A percentile compares a stretch with the other conserved stretches of the same genome.
Evolutionary conservation across 306 rosid genomes (phyloP).

Genomic region (Begonia peltatifolia): DNA sequence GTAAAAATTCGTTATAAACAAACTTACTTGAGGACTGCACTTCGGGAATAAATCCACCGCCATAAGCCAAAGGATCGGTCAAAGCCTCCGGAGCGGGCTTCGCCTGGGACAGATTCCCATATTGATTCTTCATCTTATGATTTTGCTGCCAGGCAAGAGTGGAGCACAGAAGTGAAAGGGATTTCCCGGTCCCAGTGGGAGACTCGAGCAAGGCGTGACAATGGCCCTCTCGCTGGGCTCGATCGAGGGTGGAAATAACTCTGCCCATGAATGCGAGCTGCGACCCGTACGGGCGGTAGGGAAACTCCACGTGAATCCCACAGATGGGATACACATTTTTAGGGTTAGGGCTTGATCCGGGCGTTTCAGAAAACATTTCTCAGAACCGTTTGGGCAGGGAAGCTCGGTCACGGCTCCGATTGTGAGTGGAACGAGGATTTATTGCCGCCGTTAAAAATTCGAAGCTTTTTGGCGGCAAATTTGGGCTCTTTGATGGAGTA

Average conservation of each 20-base stretch:
- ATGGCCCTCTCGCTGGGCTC: constrained; percentile 66
- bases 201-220: constrained; percentile 92
- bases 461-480: neutral
- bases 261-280: constrained; percentile 87
- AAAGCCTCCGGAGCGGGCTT: constrained; percentile 45
- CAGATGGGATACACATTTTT: constrained; percentile 64
- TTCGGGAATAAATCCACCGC: constrained; percentile 76
- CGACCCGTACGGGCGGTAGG: constrained; percentile 76
- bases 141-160: constrained; percentile 81
- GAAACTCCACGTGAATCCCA: constrained; percentile 73
- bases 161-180: constrained; percentile 88
- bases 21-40: constrained; percentile 30
- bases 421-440: neutral
- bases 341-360: constrained; percentile 23
- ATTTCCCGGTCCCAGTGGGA: constrained; percentile 90
- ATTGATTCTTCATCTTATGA: constrained; percentile 23
- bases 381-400: neutral
- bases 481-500: neutral
- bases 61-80: constrained; percentile 49
- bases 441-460: neutral
- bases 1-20: too few species aligned
- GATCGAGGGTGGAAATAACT: constrained; percentile 76
- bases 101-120: constrained; percentile 13
- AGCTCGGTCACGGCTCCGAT: neutral
- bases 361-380: constrained; percentile 31